Evolutionary conservation across 2,329 filamentous ascomycete species (phyloP).

Genomic region (Epicoccum sorghinum): DNA sequence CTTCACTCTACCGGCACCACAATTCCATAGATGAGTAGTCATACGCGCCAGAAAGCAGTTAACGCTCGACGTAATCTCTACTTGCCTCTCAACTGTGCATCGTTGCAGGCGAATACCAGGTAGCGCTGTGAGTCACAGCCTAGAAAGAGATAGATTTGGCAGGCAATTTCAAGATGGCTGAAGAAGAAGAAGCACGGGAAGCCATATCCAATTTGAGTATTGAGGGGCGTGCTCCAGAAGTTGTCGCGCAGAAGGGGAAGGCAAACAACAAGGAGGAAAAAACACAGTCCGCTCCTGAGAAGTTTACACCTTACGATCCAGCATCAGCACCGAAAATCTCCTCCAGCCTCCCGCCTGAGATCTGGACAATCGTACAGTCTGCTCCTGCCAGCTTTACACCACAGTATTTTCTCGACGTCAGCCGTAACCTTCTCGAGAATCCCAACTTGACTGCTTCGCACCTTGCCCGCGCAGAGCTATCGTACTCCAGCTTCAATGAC

Average conservation of each 20-base stretch:
- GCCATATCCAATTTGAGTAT: not conserved
- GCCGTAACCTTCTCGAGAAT: constrained; percentile 77
- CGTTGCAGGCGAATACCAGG: not conserved
- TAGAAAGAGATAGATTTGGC: constrained; percentile 13
- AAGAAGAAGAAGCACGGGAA: not conserved
- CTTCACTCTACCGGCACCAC: not conserved
- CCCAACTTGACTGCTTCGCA: constrained; percentile 80
- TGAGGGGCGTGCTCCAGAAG: not conserved
- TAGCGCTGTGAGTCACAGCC: not conserved
- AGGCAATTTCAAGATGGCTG: not conserved
- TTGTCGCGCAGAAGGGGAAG: not conserved
- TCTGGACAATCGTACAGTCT: constrained; percentile 47
- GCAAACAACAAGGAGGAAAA: not conserved
- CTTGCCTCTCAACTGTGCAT: not conserved
- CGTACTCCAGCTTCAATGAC: constrained; percentile 59
- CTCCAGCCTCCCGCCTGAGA: constrained; percentile 40
- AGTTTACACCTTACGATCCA: constrained; percentile 45
- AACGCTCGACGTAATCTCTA: not conserved
- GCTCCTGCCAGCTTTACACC: constrained; percentile 67
- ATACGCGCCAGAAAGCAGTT: not conserved
- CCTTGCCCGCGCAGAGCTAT: constrained; percentile 79
- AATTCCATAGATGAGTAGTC: too few species aligned
- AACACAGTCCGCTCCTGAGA: constrained; percentile 16
- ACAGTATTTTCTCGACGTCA: constrained; percentile 68
- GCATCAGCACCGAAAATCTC: constrained; percentile 25